phyloP scores from a whole-genome alignment of 2,329 filamentous ascomycete genomes.

The Raffaelea deltoideospora region DNA sequence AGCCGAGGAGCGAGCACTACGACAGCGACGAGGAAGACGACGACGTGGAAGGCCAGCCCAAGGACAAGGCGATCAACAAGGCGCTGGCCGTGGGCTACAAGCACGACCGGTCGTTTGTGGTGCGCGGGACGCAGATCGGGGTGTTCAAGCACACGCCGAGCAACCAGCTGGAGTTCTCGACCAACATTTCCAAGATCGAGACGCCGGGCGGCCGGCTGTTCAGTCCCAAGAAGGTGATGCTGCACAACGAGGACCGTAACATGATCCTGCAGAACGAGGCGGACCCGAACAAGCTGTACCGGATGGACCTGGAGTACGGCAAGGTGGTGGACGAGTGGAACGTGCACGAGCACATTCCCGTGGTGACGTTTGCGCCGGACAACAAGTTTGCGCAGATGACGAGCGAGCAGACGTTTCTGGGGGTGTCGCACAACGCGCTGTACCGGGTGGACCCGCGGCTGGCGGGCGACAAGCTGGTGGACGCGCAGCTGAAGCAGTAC shows the following conservation, averaged over 20 bases:
- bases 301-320: conserved; percentile 95
- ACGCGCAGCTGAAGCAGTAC: conserved; percentile 89
- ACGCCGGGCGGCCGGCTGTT: conserved; percentile 79
- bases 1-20: conserved; percentile 39
- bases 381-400: conserved; percentile 99
- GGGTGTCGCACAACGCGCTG: conserved; percentile 80
- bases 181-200: conserved; percentile 90
- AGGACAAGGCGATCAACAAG: conserved; percentile 69
- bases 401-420: conserved; percentile 84
- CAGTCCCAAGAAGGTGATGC: conserved; percentile 91
- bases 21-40: conserved; percentile 55
- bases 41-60: conserved; percentile 56
- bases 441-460: conserved; percentile 89
- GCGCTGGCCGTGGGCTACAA: conserved; percentile 94
- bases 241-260: conserved; percentile 79
- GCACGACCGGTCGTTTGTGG: conserved; percentile 91
- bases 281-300: conserved; percentile 82
- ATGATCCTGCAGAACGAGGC: conserved; percentile 74
- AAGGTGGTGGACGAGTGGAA: conserved; percentile 99
- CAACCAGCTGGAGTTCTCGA: conserved; percentile 89
- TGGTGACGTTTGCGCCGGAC: conserved; percentile 83
- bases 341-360: conserved; percentile 87
- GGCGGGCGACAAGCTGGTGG: conserved; percentile 81
- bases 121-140: conserved; percentile 93
- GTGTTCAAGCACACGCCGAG: conserved; percentile 94